Conservation (phyloP, 352 stramenopile species). For the Saprolegnia diclina region DNA sequence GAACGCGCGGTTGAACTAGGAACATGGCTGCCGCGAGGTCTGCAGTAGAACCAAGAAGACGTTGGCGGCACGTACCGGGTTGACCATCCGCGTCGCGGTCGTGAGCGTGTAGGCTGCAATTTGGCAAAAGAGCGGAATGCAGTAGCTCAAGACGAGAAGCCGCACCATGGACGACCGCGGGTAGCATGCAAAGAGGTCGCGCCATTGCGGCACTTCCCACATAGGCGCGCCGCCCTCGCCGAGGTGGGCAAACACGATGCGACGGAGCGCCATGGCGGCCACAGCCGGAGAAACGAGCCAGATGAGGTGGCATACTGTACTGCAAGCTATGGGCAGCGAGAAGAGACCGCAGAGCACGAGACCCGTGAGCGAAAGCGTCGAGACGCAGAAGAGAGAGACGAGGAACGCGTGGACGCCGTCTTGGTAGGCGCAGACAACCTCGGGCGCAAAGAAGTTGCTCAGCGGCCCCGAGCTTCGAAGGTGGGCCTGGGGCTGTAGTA, state of each 20-base stretch:
- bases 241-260: conserved; percentile 68
- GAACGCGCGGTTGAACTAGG: conserved; percentile 78
- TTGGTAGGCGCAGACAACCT: conserved; percentile 77
- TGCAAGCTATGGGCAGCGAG: conserved; percentile 45
- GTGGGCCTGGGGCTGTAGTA: conserved; percentile 81
- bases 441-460: conserved; percentile 84
- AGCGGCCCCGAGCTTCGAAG: conserved; percentile 41
- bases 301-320: conserved; percentile 54
- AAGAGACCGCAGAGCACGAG: conserved; percentile 83
- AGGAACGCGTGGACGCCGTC: conserved; percentile 78
- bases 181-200: conserved; percentile 78
- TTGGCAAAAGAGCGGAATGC: conserved; percentile 76
- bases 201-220: conserved; percentile 78
- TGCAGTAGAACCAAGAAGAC: background rate
- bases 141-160: conserved; percentile 71
- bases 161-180: conserved; percentile 70
- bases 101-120: conserved; percentile 81
- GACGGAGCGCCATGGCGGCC: conserved; percentile 63
- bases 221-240: conserved; percentile 46
- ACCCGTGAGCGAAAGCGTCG: conserved; percentile 69
- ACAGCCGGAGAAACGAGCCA: conserved; percentile 70
- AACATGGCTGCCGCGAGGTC: background rate
- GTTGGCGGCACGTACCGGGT: conserved; percentile 46
- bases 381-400: conserved; percentile 70
- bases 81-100: conserved; percentile 80